Evolutionary conservation across 176 grass and related monocot species (phyloP), one percentile per base, ranked within the genome.

Genomic region (Zea luxurians): DNA sequence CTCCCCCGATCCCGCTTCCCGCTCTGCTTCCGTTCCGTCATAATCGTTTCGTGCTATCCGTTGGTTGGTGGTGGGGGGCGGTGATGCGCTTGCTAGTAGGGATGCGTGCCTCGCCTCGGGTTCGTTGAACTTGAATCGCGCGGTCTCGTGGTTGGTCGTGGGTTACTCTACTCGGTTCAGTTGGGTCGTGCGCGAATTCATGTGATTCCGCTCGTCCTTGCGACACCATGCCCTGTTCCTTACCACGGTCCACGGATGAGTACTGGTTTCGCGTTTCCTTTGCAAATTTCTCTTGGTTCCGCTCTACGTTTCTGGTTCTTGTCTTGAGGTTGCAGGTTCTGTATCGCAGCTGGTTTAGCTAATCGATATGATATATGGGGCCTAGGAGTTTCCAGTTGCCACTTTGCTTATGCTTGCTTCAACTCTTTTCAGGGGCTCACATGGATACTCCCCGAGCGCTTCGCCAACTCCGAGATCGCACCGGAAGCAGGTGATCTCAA

Each of bases 371-470:
- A 27, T 27, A 27, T 55, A 55, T 21, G 55, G 21, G 55, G 8
- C 6, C 18, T 57, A 57, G 7, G 7, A 57, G 17, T 59, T 59
- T n/a, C 55, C n/a, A 57, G 17, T 59, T 59, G 55, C 55, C n/a
- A 53, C 47, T 81, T 15, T 52, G 21, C 61, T 80, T 40, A 82
- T 77, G 17, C 37, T 55, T 70, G 37, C 42, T 61, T 17, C 16
- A 54, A 76, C 12, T 59, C 35, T 73, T 84, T 78, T 60, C 75
- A 95, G 96, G 92, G 89, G 16, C 76, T 99, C 13, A 95, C 90
- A 4, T 99, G 92, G 96, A 86, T 99, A 73, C 96, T 99, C 8
- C 92, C 96, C 0, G 96, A 99, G 75, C 92, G 96, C 44, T 99
- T 99, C 10, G 91, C 90, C 73, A 93, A 95, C 83, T 99, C 92